Percentiles rank a stretch among this genome's conserved stretches.
These are phyloP conservation scores for Pulicaria dysenterica DNA, from an alignment of 129 eudicot genomes.

Conservation along the genomic window DNA sequence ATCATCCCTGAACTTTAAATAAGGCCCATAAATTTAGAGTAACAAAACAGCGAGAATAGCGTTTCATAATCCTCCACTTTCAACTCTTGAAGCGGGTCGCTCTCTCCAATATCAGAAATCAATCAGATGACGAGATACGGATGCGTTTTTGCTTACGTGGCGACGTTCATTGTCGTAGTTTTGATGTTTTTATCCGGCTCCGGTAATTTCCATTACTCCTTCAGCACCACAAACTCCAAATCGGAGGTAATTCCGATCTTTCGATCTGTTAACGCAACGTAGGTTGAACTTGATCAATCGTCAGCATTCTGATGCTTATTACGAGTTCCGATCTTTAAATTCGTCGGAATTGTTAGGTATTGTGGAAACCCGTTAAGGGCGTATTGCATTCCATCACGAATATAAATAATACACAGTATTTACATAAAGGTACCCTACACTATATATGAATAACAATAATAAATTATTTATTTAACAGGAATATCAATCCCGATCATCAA, in stretches of 20 bases:
- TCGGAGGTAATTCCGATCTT: constrained; percentile 35
- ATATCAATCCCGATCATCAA: no score
- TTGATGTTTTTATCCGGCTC: constrained; percentile 26
- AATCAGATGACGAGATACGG: constrained; percentile 6
- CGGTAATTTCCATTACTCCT: constrained; percentile 7
- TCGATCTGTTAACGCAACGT: constrained; percentile 29
- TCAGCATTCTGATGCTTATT: constrained; percentile 6
- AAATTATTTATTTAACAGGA: no score
- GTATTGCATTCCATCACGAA: no score
- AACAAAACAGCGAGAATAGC: no score
- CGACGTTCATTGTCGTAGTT: constrained; percentile 17
- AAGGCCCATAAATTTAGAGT: no score
- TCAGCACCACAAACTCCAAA: not conserved
- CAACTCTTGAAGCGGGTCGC: constrained; percentile 15
- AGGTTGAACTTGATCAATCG: constrained; percentile 9
- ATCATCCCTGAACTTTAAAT: no score
- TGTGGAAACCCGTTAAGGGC: no score
- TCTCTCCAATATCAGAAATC: constrained; percentile 3
- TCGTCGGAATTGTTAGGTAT: no score
- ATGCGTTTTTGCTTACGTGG: constrained; percentile 24
- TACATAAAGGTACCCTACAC: no score
- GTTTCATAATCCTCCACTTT: not conserved
- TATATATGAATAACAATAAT: no score
- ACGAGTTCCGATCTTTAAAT: constrained; percentile 21
- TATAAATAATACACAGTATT: no score